Conservation (phyloP, 192 early-diverging fungal genomes). For the Cetraspora pellucida region DNA sequence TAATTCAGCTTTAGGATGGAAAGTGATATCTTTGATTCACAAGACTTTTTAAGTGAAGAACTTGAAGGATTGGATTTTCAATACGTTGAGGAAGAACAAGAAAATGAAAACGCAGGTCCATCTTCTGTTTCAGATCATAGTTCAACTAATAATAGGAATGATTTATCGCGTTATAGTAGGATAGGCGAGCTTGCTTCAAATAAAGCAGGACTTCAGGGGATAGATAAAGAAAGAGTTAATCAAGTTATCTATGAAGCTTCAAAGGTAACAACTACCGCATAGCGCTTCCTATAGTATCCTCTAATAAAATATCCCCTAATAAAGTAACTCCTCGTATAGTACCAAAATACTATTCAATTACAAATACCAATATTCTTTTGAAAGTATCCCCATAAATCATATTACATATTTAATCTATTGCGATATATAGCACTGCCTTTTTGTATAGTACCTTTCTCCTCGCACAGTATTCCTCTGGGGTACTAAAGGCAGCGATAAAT, state of each 20-base stretch:
- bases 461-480: too few species aligned
- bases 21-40: background rate
- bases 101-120: background rate
- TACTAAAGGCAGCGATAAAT: too few species aligned
- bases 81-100: background rate
- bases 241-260: slow-evolving; percentile 62
- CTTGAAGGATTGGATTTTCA: background rate
- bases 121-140: background rate
- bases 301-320: too few species aligned
- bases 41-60: background rate
- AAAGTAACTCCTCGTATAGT: too few species aligned
- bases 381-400: too few species aligned
- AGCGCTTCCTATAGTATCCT: too few species aligned
- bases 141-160: background rate
- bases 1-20: background rate
- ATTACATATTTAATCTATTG: too few species aligned
- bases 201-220: slow-evolving; percentile 51
- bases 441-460: too few species aligned
- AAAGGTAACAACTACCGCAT: slow-evolving; percentile 53
- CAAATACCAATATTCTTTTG: too few species aligned
- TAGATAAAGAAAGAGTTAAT: slow-evolving; percentile 57
- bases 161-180: background rate
- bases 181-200: slow-evolving; percentile 8
- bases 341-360: too few species aligned
- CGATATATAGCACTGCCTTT: too few species aligned